A percentile compares a stretch with the other conserved stretches of the same genome.
phyloP scores from a whole-genome alignment of 495 filamentous ascomycete species.

The Hypoxylon crocopeplum region DNA sequence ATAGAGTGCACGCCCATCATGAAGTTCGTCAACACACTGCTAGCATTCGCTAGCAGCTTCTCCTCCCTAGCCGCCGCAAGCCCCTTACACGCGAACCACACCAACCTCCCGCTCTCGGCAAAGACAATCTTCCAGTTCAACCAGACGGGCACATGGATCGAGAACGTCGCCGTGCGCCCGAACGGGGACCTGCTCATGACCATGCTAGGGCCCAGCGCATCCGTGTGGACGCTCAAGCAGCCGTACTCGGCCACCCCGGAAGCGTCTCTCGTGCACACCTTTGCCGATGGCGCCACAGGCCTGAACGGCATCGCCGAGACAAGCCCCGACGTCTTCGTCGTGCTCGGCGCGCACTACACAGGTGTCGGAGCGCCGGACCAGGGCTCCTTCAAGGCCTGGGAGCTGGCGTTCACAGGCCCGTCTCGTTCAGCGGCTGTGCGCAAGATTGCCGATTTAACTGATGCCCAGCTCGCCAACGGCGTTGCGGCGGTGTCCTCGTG shows the following conservation, averaged over 20 bases:
- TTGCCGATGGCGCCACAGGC: constrained; percentile 43
- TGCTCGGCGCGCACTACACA: constrained; percentile 42
- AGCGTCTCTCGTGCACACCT: constrained; percentile 46
- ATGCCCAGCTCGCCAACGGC: constrained; percentile 50
- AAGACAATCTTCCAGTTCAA: constrained; percentile 31
- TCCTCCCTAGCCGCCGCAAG: constrained; percentile 1
- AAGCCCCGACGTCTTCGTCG: constrained; percentile 47
- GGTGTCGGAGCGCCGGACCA: constrained; percentile 37
- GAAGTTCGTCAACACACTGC: constrained; percentile 7
- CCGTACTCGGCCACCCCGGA: constrained; percentile 31
- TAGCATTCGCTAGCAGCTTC: constrained; percentile 10
- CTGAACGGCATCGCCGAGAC: constrained; percentile 50
- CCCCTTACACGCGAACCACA: neutral
- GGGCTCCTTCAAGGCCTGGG: constrained; percentile 45
- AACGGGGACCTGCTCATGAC: constrained; percentile 56
- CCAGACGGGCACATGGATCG: constrained; percentile 41
- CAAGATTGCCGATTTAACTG: constrained; percentile 41
- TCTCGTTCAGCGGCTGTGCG: constrained; percentile 26
- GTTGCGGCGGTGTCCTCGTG: no score
- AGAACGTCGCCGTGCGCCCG: constrained; percentile 54
- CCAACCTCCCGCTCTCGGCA: constrained; percentile 13
- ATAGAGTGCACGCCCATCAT: no score
- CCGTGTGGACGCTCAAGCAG: constrained; percentile 38
- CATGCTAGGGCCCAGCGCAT: constrained; percentile 40
- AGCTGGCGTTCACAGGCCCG: constrained; percentile 32